Percentiles rank a stretch among this genome's conserved stretches.
Evolutionary conservation across 2,329 filamentous ascomycete genomes (phyloP).

Genomic region (Pseudocercospora pini-densiflorae): DNA sequence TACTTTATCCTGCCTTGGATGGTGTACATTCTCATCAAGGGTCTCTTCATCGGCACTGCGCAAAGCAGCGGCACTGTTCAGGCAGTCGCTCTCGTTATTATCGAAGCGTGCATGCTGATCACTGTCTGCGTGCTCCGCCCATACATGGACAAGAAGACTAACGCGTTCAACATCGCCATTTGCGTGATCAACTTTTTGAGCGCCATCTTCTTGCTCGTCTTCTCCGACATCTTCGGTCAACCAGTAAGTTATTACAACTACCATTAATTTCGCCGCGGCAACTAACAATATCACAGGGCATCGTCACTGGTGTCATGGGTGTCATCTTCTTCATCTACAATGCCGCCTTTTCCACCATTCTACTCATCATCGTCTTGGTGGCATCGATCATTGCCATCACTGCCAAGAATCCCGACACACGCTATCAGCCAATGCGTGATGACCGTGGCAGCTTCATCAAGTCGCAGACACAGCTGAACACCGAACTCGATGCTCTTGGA

Average conservation of each 20-base stretch:
- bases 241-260: slow-evolving; percentile 58
- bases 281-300: slow-evolving; percentile 49
- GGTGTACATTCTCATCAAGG: slow-evolving; percentile 80
- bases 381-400: slow-evolving; percentile 79
- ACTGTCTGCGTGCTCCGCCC: slow-evolving; percentile 79
- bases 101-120: slow-evolving; percentile 80
- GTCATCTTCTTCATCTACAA: slow-evolving; percentile 89
- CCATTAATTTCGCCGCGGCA: background rate
- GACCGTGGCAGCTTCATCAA: slow-evolving; percentile 98
- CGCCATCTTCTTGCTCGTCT: slow-evolving; percentile 84
- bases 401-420: slow-evolving; percentile 91
- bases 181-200: slow-evolving; percentile 89
- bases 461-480: slow-evolving; percentile 84
- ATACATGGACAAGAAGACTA: slow-evolving; percentile 99
- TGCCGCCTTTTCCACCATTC: slow-evolving; percentile 78
- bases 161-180: slow-evolving; percentile 94
- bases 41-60: slow-evolving; percentile 82
- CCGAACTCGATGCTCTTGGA: slow-evolving; percentile 87
- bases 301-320: slow-evolving; percentile 87
- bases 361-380: slow-evolving; percentile 80
- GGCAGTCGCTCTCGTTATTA: slow-evolving; percentile 79
- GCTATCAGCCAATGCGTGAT: slow-evolving; percentile 96
- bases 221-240: slow-evolving; percentile 83
- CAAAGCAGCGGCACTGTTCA: slow-evolving; percentile 74
- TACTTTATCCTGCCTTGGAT: slow-evolving; percentile 88